Evolutionary conservation across 768 basidiomycete species (phyloP), one percentile per base, ranked within the genome.

Genomic region (Leucocoprinus sp.): DNA sequence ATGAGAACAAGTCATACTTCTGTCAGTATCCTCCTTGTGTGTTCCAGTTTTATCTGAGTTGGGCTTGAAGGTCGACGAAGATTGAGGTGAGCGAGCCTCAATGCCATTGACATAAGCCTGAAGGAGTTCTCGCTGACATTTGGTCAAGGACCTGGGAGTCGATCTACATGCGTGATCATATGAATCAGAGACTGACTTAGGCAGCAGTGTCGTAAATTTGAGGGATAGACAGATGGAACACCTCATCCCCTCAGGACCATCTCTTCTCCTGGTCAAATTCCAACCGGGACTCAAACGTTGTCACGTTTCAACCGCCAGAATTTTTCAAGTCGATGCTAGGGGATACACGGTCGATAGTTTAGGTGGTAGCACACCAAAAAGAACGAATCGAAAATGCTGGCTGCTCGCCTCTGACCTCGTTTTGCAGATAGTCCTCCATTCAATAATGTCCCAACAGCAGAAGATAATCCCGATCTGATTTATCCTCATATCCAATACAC

Each of bases 181-280:
- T 37, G 39, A 43, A 43, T 34, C 28, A 18, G 36, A 46, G 31
- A 44, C 81, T 66, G 57, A 92, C 96, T 93, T 84, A 21, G 96
- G 96, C 52, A 99, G 74, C 54, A 85, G 76, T 27, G 98, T 75
- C 27, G 73, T 76, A 69, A 98, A 98, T 33, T 80, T 77, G 43
- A 99, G 87, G 55, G 92, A 87, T 42, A 97, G 66, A 85, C 70
- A 18, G 78, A 70, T 36, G 76, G 61, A 9, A 97, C 80, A 23
- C 96, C 96, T 43, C 88, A 78, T 31, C 82, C 82, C 66, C 85
- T 87, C 57, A 99, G 66, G 17, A 96, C 88, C 80, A 95, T 93
- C 63, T 98, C 93, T 67, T 97, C 92, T 14, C 93, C 93, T 59
- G 85, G 92, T 64, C 98, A 95, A 2, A 93, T 97, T 36, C 96